A percentile compares a stretch with the other conserved stretches of the same genome.
These are phyloP conservation scores for Salix purpurea DNA, from an alignment of 345 rosid genomes.

Conservation along the genomic window DNA sequence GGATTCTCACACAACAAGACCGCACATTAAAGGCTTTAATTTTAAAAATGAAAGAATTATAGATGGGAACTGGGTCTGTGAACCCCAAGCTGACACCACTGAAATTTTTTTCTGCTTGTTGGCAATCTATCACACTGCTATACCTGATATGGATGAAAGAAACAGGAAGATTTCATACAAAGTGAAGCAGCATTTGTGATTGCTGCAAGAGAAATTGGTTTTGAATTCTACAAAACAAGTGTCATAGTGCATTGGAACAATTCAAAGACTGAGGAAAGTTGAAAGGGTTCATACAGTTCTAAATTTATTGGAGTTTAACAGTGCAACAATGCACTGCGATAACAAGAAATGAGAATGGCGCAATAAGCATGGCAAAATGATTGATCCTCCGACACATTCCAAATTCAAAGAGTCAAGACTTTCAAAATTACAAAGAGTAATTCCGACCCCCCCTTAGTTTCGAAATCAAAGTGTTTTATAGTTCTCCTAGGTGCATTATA, in stretches of 20 bases:
- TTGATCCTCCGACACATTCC: too few species aligned
- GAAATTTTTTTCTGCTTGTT: constrained; percentile 57
- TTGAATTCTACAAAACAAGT: constrained; percentile 60
- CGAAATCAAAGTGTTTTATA: too few species aligned
- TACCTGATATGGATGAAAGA: constrained; percentile 79
- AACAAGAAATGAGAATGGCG: constrained; percentile 62
- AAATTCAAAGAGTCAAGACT: too few species aligned
- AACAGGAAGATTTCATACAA: constrained; percentile 63
- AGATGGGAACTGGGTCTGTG: too few species aligned
- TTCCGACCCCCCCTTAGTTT: too few species aligned
- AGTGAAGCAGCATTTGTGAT: constrained; percentile 93
- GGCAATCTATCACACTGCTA: constrained; percentile 85
- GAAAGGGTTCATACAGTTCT: constrained; percentile 66
- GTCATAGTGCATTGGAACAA: constrained; percentile 41
- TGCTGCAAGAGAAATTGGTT: constrained; percentile 89
- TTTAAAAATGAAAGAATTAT: constrained; percentile 6
- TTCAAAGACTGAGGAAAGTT: constrained; percentile 40
- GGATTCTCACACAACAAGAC: constrained; percentile 22
- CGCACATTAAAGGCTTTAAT: constrained; percentile 52
- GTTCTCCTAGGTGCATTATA: too few species aligned
- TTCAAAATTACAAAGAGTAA: too few species aligned
- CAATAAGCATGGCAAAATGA: too few species aligned
- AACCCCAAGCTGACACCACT: constrained; percentile 37
- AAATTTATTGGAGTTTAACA: constrained; percentile 73
- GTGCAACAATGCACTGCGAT: constrained; percentile 75